These are phyloP conservation scores for Alternaria novae-zelandiae DNA, from an alignment of 2,329 filamentous ascomycete species.

Conservation along the genomic window DNA sequence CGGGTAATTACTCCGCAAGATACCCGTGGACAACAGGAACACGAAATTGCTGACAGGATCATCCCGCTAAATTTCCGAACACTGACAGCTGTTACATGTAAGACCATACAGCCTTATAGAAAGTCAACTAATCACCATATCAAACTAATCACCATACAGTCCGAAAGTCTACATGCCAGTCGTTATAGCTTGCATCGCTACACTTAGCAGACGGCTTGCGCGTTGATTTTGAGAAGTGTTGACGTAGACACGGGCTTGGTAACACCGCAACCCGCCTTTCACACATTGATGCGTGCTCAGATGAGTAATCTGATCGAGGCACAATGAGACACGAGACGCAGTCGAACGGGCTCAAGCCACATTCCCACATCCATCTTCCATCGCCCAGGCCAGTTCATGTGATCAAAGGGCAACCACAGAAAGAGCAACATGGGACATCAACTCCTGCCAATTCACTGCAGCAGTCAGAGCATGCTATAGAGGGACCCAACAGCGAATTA, in stretches of 20 bases:
- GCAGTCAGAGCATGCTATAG: not conserved
- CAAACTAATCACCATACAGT: not conserved
- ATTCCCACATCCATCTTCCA: not conserved
- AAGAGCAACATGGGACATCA: not conserved
- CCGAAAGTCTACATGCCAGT: not conserved
- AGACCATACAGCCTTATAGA: not conserved
- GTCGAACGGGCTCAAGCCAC: not conserved
- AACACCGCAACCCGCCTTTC: not conserved
- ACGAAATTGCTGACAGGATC: not conserved
- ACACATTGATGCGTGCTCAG: not conserved
- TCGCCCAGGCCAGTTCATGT: not conserved
- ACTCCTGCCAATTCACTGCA: not conserved
- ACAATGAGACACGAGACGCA: not conserved
- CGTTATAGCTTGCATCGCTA: not conserved
- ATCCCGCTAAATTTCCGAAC: not conserved
- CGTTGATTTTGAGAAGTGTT: not conserved
- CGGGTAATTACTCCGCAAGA: not conserved
- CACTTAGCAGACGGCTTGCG: not conserved
- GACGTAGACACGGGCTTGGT: not conserved
- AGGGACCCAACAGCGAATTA: not conserved
- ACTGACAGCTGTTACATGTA: not conserved
- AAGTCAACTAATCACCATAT: not conserved
- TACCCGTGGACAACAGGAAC: not conserved
- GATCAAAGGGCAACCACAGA: not conserved
- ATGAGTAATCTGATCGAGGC: not conserved